phyloP scores from a whole-genome alignment of 768 basidiomycete genomes.

The Russula ochroleuca region DNA sequence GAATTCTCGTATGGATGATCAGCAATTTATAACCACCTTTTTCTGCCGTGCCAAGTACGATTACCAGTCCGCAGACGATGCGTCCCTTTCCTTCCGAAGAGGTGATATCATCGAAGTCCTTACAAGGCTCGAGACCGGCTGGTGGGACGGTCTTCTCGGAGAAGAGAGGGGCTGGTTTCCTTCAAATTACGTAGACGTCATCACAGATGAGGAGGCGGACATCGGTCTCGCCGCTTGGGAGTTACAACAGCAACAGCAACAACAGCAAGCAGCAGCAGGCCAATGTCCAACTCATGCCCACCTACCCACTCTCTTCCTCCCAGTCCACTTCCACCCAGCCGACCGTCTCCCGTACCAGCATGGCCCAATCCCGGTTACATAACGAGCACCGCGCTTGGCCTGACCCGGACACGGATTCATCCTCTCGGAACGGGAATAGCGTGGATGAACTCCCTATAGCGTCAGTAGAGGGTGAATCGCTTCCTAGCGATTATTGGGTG shows the following conservation, averaged over 20 bases:
- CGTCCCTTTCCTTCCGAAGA: constrained; percentile 80
- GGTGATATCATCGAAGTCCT: constrained; percentile 94
- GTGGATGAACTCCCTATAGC: constrained; percentile 34
- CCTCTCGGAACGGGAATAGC: constrained; percentile 36
- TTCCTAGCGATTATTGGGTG: constrained; percentile 83
- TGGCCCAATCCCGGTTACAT: constrained; percentile 29
- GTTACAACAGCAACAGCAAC: constrained; percentile 26
- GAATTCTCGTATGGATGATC: constrained; percentile 37
- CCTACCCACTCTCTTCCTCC: constrained; percentile 19
- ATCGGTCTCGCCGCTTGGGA: constrained; percentile 53
- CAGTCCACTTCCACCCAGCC: constrained; percentile 34
- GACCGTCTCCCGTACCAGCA: constrained; percentile 39
- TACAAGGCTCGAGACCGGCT: constrained; percentile 85
- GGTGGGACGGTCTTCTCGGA: constrained; percentile 95
- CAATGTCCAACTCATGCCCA: constrained; percentile 11
- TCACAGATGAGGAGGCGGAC: constrained; percentile 80
- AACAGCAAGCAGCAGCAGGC: constrained; percentile 4
- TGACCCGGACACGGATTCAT: constrained; percentile 40
- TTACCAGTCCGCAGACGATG: constrained; percentile 81
- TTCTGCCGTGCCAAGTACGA: constrained; percentile 93
- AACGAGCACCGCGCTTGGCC: constrained; percentile 55
- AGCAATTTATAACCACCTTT: constrained; percentile 61
- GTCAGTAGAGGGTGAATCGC: constrained; percentile 32
- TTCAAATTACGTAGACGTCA: constrained; percentile 83
- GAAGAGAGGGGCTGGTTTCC: constrained; percentile 97